Percentiles rank a stretch among this genome's conserved stretches.
These are phyloP conservation scores for Gloeostereum incarnatum DNA, from an alignment of 768 basidiomycete genomes.

Conservation along the genomic window DNA sequence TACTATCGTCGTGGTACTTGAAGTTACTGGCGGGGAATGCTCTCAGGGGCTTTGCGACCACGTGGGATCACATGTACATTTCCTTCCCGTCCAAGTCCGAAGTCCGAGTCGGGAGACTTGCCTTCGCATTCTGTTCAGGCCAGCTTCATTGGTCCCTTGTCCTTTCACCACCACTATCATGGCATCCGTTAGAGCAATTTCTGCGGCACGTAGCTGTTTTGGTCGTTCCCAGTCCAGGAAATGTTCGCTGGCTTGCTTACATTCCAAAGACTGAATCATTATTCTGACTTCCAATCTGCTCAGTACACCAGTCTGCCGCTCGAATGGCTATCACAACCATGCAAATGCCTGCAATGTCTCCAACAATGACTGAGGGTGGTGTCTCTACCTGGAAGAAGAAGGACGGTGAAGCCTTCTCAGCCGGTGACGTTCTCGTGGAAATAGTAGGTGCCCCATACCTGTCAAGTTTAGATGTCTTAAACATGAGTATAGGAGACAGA, in stretches of 20 bases:
- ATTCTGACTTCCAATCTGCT: constrained; percentile 24
- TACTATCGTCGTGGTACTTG: no score
- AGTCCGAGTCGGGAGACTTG: neutral
- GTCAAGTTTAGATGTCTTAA: neutral
- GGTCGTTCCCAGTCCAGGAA: neutral
- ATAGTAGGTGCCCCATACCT: constrained; percentile 46
- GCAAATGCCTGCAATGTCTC: constrained; percentile 95
- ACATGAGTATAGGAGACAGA: constrained; percentile 65
- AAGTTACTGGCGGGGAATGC: no score
- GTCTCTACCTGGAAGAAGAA: constrained; percentile 87
- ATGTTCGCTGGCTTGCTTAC: neutral
- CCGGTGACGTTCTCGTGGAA: constrained; percentile 85
- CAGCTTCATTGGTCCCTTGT: neutral
- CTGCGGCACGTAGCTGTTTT: neutral
- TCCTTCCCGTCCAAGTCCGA: neutral
- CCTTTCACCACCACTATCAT: neutral
- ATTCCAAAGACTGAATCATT: neutral
- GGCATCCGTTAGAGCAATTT: neutral
- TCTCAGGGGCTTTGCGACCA: no score
- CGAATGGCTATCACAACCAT: constrained; percentile 64
- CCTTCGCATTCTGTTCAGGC: neutral
- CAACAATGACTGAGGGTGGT: constrained; percentile 93
- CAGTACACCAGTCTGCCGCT: constrained; percentile 40
- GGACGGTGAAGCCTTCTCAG: constrained; percentile 69
- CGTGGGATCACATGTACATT: no score